Percentiles rank a stretch among this genome's conserved stretches.
Evolutionary conservation across 495 filamentous ascomycete species (phyloP).

Genomic region (Letharia columbiana): DNA sequence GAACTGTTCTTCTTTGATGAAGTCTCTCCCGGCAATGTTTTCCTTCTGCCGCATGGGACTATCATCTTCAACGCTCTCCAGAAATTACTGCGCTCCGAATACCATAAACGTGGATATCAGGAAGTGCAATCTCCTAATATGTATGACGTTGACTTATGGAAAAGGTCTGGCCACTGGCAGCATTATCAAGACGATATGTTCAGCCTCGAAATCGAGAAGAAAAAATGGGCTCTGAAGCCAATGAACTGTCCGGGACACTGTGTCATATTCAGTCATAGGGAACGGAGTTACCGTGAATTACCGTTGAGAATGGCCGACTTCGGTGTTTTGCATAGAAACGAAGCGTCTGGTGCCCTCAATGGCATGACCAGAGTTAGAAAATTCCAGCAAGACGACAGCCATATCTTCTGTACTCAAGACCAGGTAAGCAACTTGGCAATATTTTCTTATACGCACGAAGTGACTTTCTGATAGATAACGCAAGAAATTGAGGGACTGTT

Average conservation of each 20-base stretch:
- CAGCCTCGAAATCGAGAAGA: slow-evolving; percentile 81
- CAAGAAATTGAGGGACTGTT: slow-evolving; percentile 81
- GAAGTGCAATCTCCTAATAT: slow-evolving; percentile 96
- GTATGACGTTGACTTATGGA: slow-evolving; percentile 86
- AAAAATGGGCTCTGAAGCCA: slow-evolving; percentile 72
- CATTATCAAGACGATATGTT: slow-evolving; percentile 99
- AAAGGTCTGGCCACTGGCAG: slow-evolving; percentile 87
- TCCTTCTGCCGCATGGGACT: slow-evolving; percentile 88
- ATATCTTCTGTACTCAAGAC: slow-evolving; percentile 82
- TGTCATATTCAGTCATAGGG: slow-evolving; percentile 66
- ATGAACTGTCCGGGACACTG: slow-evolving; percentile 97
- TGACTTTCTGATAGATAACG: slow-evolving; percentile 48
- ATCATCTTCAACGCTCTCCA: slow-evolving; percentile 85
- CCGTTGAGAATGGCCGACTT: slow-evolving; percentile 91
- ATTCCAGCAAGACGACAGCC: slow-evolving; percentile 92
- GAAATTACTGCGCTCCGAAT: slow-evolving; percentile 70
- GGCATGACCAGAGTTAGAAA: slow-evolving; percentile 85
- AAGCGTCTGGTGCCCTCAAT: slow-evolving; percentile 82
- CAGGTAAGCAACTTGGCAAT: slow-evolving; percentile 38
- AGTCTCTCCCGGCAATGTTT: slow-evolving; percentile 79
- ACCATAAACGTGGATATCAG: slow-evolving; percentile 88
- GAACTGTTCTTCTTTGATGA: slow-evolving; percentile 97
- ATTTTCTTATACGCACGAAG: background rate
- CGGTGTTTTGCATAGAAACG: slow-evolving; percentile 88
- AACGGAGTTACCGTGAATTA: slow-evolving; percentile 77